Conservation (phyloP, 2,329 filamentous ascomycete species). For the Lomentospora prolificans region DNA sequence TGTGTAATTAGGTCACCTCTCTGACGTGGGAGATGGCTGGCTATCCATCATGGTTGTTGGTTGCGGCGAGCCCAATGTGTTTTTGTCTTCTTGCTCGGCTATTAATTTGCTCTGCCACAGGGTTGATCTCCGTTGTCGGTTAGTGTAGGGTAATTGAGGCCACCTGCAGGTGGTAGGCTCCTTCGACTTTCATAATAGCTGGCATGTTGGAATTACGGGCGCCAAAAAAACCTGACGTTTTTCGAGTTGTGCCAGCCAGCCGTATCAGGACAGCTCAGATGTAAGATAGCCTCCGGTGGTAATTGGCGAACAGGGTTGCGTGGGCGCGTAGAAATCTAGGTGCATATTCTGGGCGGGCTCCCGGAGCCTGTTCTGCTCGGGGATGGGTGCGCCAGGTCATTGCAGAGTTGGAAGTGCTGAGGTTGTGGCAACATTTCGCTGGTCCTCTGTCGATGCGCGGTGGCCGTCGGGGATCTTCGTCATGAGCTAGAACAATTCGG, state of each 20-base stretch:
- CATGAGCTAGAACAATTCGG: neutral
- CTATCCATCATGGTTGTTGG: neutral
- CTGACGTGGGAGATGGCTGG: neutral
- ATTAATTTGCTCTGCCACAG: neutral
- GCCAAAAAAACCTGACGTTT: no score
- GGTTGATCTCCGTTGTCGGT: slow-evolving; percentile 1
- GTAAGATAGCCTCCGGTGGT: no score
- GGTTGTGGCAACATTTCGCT: no score
- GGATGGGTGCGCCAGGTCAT: no score
- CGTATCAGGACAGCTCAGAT: no score
- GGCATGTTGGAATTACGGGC: no score
- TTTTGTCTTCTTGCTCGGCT: neutral
- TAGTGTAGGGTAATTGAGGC: neutral
- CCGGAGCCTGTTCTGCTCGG: no score
- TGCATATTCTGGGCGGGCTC: no score
- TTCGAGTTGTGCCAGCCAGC: no score
- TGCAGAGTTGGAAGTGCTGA: no score
- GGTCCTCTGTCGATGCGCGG: neutral
- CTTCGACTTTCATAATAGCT: neutral
- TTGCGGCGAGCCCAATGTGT: neutral
- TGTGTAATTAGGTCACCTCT: neutral
- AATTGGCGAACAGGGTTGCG: no score
- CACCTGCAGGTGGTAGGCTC: neutral
- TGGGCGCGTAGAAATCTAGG: no score
- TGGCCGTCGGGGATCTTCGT: neutral